Base-by-base conservation (phyloP, 768 basidiomycete species). In the Mycena epipterygia region DNA sequence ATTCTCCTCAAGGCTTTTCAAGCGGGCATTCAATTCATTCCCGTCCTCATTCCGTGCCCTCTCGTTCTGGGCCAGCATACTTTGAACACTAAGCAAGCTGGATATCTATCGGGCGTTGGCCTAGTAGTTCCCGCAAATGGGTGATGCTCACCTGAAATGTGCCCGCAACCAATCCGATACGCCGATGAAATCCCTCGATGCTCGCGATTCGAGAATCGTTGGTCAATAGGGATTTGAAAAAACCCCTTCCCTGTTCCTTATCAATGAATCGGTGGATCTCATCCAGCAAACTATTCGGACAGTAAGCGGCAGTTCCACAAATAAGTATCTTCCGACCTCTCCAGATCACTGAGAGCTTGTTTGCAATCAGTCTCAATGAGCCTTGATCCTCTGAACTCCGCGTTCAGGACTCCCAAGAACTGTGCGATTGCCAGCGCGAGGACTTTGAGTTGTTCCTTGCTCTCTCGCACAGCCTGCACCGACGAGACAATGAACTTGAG, bases 401-500 rank as follows among this genome's bases (percentile, higher is more conserved):
- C 4, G 29, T 61, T n/a, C 46, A 61, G 35, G 33, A 46, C 35
- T 39, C 29, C 29, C 59, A 61, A 32, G 11, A 61, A 46, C 59
- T 61, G 59, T 23, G 25, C 62, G 33, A 64, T 29, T 16, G 49
- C 35, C 21, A 41, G 29, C 33, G 62, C 51, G 5, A 64, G 51
- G 16, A 12, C 62, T 14, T 16, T 37, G 29, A 64, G 51, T 30
- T 64, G 62, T 27, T 13, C 12, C 51, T 53, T 12, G 39, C 19
- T 64, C 3, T 49, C 27, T 41, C 25, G 6, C 19, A 53, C 2
- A 4, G 39, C 5, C 12, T 53, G 3, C 13, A 53, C 17, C 17
- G 16, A 53, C 27, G 62, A 53, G 27, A 52, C 25, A 14, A 64
- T 53, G 62, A 64, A 53, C n/a, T 30, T 64, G 62, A 53, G 42